These are phyloP conservation scores for Fusarium chaquense DNA, from an alignment of 2,329 filamentous ascomycete genomes.

Conservation along the genomic window DNA sequence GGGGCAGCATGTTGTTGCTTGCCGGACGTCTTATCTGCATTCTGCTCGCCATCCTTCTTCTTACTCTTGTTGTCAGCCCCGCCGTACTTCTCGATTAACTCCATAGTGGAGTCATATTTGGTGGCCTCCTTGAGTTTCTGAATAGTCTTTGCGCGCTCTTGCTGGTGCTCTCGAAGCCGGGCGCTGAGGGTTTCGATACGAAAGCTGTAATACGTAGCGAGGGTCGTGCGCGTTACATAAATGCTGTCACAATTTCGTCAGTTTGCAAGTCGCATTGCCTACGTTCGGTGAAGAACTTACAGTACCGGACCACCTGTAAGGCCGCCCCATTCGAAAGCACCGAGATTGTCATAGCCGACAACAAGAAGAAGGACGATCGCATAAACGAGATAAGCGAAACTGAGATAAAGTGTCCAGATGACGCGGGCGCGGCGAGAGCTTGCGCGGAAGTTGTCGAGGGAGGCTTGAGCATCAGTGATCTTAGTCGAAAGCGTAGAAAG, in stretches of 20 bases:
- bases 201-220: constrained; percentile 82
- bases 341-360: constrained; percentile 84
- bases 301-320: constrained; percentile 82
- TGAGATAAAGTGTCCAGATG: constrained; percentile 89
- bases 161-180: constrained; percentile 79
- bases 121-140: constrained; percentile 95
- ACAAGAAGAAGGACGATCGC: constrained; percentile 85
- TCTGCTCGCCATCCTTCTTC: constrained; percentile 43
- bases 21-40: constrained; percentile 19
- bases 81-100: constrained; percentile 94
- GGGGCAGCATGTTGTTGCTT: constrained; percentile 27
- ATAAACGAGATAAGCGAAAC: constrained; percentile 90
- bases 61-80: constrained; percentile 65
- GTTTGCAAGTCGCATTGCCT: not conserved
- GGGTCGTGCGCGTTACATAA: constrained; percentile 75
- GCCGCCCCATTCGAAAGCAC: constrained; percentile 80
- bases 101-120: constrained; percentile 93
- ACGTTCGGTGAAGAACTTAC: constrained; percentile 62
- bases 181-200: constrained; percentile 77
- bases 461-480: constrained; percentile 79
- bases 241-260: constrained; percentile 69
- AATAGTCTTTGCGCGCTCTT: constrained; percentile 87
- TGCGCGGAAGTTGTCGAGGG: constrained; percentile 78
- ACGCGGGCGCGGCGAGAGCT: constrained; percentile 83
- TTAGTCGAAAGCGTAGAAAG: constrained; percentile 85